These are phyloP conservation scores for Sclerospora graminicola DNA, from an alignment of 352 stramenopile species.

Conservation along the genomic window DNA sequence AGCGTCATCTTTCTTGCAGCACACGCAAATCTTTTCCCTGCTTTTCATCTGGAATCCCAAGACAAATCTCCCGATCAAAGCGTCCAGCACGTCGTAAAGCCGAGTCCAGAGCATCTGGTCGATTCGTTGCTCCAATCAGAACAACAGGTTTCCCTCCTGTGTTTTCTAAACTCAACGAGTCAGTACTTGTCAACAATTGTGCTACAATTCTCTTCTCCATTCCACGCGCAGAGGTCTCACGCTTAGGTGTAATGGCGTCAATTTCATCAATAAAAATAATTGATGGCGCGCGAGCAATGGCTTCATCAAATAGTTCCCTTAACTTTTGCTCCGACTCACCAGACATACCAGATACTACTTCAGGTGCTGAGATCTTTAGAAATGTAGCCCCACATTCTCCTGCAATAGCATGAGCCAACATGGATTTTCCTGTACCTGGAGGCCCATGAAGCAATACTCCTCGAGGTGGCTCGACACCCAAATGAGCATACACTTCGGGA, in stretches of 20 bases:
- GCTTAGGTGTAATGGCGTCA: conserved; percentile 93
- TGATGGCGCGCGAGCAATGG: conserved; percentile 88
- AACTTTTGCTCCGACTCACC: conserved; percentile 85
- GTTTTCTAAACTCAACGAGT: conserved; percentile 85
- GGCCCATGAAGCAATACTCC: conserved; percentile 89
- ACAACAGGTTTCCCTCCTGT: conserved; percentile 90
- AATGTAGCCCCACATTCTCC: conserved; percentile 88
- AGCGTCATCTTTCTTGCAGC: conserved; percentile 91
- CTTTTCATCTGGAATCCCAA: conserved; percentile 95
- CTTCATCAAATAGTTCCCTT: conserved; percentile 91
- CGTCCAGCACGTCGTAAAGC: conserved; percentile 92
- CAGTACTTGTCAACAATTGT: conserved; percentile 89
- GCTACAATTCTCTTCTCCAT: conserved; percentile 97
- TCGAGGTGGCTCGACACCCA: conserved; percentile 87
- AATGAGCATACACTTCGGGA: conserved; percentile 88
- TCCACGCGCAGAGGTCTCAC: conserved; percentile 87
- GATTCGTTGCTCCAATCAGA: conserved; percentile 96
- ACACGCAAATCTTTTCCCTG: conserved; percentile 92
- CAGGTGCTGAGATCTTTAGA: conserved; percentile 77
- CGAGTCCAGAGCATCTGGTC: conserved; percentile 94
- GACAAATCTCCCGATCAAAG: conserved; percentile 97
- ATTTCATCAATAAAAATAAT: conserved; percentile 99
- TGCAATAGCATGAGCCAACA: conserved; percentile 89
- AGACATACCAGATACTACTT: conserved; percentile 93
- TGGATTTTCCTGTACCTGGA: conserved; percentile 90